Base-by-base conservation (phyloP, 2,329 filamentous ascomycete genomes). In the Aspergillus ustus region DNA sequence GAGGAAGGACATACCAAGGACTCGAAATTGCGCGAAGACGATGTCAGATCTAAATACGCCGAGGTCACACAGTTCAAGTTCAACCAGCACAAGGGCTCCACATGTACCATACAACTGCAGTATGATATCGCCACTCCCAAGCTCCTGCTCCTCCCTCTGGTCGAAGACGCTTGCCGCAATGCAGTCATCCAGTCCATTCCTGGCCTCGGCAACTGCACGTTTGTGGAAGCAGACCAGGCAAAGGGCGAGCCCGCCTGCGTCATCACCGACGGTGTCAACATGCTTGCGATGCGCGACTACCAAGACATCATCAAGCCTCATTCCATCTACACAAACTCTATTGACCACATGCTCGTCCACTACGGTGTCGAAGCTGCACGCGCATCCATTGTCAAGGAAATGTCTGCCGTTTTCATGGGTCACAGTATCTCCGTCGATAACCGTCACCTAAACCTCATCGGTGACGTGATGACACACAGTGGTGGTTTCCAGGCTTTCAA, bases 281-380 rank as follows among this genome's bases (percentile, higher is more conserved):
- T 99, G 46, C 84, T 86, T 66, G 93, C 93, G 28, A 97, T 99
- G 90, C 93, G 95, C 75, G 88, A 91, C 63, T 95, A 92, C 76
- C 86, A 90, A 70, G 87, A 95, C 72, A 88, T 91, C 75, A 91
- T 98, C 80, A 89, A 97, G 77, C 91, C 92, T 1, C 88, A 97
- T 80, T 87, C 85, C 59, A 89, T 97, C 71, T 88, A 91, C 77
- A 97, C 94, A 67, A 99, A 99, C 81, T 94, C 96, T 70, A 93
- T 98, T 66, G 89, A 89, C 40, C 87, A 93, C 43, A 91, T 98
- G 76, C 87, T 98, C 15, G 82, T 84, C 25, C 85, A 91, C 56
- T 99, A 98, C 75, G 95, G 95, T 67, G 93, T 99, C 4, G 95
- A 99, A 80, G 95, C 95, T 1, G 93, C 91, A 50, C 91, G 96